These are phyloP conservation scores for Trichoderma sp. DNA, from an alignment of 2,329 filamentous ascomycete species.

Conservation along the genomic window DNA sequence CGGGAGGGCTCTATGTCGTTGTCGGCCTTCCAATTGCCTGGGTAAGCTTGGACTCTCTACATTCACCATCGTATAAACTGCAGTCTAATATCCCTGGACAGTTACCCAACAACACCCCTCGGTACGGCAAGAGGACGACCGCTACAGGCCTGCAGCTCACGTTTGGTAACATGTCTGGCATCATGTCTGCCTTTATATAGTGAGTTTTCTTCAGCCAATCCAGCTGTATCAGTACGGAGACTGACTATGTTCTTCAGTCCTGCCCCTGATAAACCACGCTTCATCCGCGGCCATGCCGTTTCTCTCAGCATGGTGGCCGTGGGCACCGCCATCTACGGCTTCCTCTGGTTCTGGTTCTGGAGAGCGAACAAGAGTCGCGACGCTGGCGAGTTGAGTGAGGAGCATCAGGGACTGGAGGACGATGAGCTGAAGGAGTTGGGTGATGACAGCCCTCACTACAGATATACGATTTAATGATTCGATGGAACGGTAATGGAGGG, in stretches of 20 bases:
- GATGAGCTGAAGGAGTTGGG: constrained; percentile 55
- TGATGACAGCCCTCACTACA: constrained; percentile 55
- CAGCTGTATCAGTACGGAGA: neutral
- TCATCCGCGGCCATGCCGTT: constrained; percentile 62
- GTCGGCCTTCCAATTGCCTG: constrained; percentile 61
- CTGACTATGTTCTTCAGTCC: constrained; percentile 39
- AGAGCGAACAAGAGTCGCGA: constrained; percentile 51
- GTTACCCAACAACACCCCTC: constrained; percentile 67
- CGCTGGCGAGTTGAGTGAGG: constrained; percentile 43
- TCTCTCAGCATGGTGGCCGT: constrained; percentile 61
- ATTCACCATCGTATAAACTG: neutral
- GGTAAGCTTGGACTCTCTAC: constrained; percentile 38
- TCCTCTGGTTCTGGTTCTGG: constrained; percentile 58
- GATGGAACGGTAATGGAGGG: neutral
- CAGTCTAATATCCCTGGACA: constrained; percentile 23
- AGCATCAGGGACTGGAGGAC: constrained; percentile 47
- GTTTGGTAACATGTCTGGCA: constrained; percentile 69
- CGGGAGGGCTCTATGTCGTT: constrained; percentile 68
- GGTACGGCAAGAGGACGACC: constrained; percentile 75
- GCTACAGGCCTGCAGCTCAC: constrained; percentile 72
- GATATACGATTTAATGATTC: constrained; percentile 45
- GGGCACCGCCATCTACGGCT: constrained; percentile 54
- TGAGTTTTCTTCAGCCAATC: constrained; percentile 28
- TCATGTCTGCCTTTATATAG: constrained; percentile 72
- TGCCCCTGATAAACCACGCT: constrained; percentile 56